These are phyloP conservation scores for Russula lepida DNA, from an alignment of 768 basidiomycete species.

Conservation along the genomic window DNA sequence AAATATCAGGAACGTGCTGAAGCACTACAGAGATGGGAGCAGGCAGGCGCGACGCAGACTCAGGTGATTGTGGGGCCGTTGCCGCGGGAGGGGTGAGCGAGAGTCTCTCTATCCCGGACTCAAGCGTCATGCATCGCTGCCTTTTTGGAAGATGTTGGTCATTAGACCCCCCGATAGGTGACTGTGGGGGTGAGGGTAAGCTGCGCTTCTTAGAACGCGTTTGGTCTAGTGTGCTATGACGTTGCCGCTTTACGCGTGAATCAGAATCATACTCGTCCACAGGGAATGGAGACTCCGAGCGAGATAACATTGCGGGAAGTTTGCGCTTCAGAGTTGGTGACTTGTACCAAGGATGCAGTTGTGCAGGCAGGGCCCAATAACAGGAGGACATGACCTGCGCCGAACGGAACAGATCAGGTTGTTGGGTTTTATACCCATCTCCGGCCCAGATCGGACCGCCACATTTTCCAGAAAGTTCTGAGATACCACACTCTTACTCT, in stretches of 20 bases:
- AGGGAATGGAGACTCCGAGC: not conserved
- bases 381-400: slow-evolving; percentile 27
- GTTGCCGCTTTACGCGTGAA: slow-evolving; percentile 7
- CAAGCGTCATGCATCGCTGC: slow-evolving; percentile 15
- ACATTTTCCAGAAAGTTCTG: not conserved
- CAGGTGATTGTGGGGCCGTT: not conserved
- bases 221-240: slow-evolving; percentile 1
- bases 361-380: slow-evolving; percentile 28
- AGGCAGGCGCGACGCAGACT: not conserved
- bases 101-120: slow-evolving; percentile 10
- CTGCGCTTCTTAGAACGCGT: slow-evolving; percentile 4
- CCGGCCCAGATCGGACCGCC: not conserved
- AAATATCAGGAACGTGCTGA: not conserved
- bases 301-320: slow-evolving; percentile 11
- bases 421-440: not conserved
- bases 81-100: not conserved
- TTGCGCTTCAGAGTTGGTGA: slow-evolving; percentile 37
- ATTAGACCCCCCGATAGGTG: not conserved
- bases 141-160: slow-evolving; percentile 5
- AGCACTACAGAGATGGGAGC: not conserved
- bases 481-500: not conserved
- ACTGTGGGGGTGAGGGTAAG: slow-evolving; percentile 10
- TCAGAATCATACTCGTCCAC: slow-evolving; percentile 6
- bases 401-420: not conserved
- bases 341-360: slow-evolving; percentile 39